Evolutionary conservation across 2,329 filamentous ascomycete species (phyloP), one percentile per base, ranked within the genome.

Genomic region (Aaosphaeria arxii): DNA sequence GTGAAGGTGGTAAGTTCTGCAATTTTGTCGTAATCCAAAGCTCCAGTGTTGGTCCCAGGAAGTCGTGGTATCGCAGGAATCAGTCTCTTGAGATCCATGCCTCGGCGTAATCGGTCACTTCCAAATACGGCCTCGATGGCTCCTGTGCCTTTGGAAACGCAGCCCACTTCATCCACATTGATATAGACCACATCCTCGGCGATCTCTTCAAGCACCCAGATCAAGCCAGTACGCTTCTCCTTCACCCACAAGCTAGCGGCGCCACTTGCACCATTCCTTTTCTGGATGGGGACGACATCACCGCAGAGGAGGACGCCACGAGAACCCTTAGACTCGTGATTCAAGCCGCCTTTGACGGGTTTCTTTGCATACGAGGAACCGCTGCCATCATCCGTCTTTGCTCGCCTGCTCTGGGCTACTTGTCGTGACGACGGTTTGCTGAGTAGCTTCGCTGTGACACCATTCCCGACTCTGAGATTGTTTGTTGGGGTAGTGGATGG

Each of bases 171-270:
- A 63, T 95, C 88, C 17, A 95, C 79, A 7, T 77, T 80, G 40
- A 99, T 72, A 51, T 84, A 82, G 4, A 89, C 91, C 36, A 94
- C 86, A 66, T 99, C 91, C 71, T 99, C 94, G 47, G 92, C 89
- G 51, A 99, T 97, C 71, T 99, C 94, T 69, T 99, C 94, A 2
- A 99, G 74, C 6, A 99, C 94, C 94, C 94, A 99, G 51, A 99
- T 97, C 50, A 99, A 74, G 7, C 92, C 91, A 45, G 90, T 85
- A 43, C 87, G 83, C 71, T 99, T 99, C 71, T 99, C 94, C 74
- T 99, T 99, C 4, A 99, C 94, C 94, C 94, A 99, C 36, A 99
- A 75, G 71, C 91, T 97, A 35, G 94, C 94, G 49, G 94, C 91
- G 2, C 94, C 94, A 4, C 87, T 92, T 7, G 87, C 83, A 4